These are phyloP conservation scores for Boletellus ananas DNA, from an alignment of 768 basidiomycete species.

Conservation along the genomic window DNA sequence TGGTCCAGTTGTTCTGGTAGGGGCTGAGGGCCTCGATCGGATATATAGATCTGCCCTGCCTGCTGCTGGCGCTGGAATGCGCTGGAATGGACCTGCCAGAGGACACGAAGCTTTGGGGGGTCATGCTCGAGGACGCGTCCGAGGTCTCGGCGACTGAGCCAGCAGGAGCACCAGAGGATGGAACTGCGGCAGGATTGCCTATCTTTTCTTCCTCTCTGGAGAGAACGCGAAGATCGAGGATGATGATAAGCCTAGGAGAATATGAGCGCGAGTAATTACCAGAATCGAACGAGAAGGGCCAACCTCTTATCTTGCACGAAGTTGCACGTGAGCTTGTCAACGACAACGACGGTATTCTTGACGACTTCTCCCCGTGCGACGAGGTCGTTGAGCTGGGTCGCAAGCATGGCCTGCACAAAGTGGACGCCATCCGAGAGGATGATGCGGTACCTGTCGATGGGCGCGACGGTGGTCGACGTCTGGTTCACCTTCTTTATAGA, in stretches of 20 bases:
- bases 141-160: constrained; percentile 21
- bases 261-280: constrained; percentile 1
- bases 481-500: constrained; percentile 72
- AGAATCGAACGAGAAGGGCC: constrained; percentile 16
- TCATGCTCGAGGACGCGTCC: constrained; percentile 27
- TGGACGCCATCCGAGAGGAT: constrained; percentile 87
- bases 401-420: constrained; percentile 92
- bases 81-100: constrained; percentile 11
- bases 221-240: constrained; percentile 63
- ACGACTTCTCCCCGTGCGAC: constrained; percentile 60
- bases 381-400: constrained; percentile 80
- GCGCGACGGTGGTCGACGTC: constrained; percentile 26
- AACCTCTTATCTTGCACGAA: constrained; percentile 82
- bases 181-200: constrained; percentile 51
- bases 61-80: constrained; percentile 15
- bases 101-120: constrained; percentile 26
- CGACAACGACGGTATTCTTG: constrained; percentile 63
- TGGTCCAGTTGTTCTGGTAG: constrained; percentile 98
- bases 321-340: constrained; percentile 80
- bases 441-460: constrained; percentile 64
- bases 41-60: constrained; percentile 40
- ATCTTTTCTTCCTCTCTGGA: constrained; percentile 63
- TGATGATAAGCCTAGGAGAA: constrained; percentile 66
- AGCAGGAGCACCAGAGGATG: constrained; percentile 31
- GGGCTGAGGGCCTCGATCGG: constrained; percentile 95